Conservation (phyloP, 2,329 filamentous ascomycete species). For the Cytospora piceicola region DNA sequence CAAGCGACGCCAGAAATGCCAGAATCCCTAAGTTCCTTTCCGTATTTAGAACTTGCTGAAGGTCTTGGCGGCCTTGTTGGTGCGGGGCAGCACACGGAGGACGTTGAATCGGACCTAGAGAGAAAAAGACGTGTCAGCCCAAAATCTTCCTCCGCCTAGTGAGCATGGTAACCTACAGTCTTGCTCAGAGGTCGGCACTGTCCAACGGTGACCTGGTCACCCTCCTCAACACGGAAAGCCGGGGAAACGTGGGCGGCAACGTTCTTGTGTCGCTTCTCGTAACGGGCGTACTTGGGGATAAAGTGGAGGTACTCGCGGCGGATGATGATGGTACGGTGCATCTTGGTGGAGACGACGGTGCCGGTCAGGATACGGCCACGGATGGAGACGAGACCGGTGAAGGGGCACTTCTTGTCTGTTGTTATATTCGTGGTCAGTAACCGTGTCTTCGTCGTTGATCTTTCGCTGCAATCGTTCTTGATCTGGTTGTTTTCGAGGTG, state of each 20-base stretch:
- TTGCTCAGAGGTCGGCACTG: conserved; percentile 99
- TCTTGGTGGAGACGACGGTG: conserved; percentile 99
- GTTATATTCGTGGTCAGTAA: conserved; percentile 29
- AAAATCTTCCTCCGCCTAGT: conserved; percentile 16
- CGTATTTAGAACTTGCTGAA: conserved; percentile 95
- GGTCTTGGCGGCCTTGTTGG: conserved; percentile 95
- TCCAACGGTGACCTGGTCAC: conserved; percentile 98
- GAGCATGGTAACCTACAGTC: conserved; percentile 75
- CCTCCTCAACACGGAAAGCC: conserved; percentile 99
- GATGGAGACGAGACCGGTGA: conserved; percentile 98
- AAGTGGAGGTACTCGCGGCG: conserved; percentile 99
- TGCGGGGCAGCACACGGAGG: conserved; percentile 96
- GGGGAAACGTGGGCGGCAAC: conserved; percentile 97
- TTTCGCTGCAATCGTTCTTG: neutral
- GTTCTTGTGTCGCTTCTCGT: conserved; percentile 99
- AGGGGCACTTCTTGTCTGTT: conserved; percentile 99
- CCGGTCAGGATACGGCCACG: conserved; percentile 99
- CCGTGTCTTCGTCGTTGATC: conserved; percentile 10
- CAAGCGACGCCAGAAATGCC: conserved; percentile 43
- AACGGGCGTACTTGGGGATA: conserved; percentile 99
- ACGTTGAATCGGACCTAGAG: conserved; percentile 96
- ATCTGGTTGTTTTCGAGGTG: neutral
- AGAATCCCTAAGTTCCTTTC: conserved; percentile 34
- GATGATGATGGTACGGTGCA: conserved; percentile 99
- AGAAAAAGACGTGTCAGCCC: conserved; percentile 22